These are phyloP conservation scores for Suillus subalutaceus DNA, from an alignment of 768 basidiomycete genomes.

Conservation along the genomic window DNA sequence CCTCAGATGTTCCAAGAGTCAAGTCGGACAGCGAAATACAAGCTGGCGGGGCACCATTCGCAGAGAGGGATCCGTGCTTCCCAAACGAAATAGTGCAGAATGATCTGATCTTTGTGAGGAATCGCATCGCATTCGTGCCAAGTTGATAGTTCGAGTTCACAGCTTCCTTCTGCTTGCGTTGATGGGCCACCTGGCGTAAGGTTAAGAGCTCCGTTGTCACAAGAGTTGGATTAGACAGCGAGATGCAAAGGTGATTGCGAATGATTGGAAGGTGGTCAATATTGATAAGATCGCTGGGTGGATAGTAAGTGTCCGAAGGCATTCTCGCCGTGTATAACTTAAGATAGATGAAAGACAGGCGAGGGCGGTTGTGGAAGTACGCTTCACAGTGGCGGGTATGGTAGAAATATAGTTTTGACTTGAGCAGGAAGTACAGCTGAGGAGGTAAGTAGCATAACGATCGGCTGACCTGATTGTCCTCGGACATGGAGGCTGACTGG, in stretches of 20 bases:
- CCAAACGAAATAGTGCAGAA: not conserved
- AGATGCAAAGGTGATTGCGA: conserved; percentile 22
- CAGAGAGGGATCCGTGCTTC: not conserved
- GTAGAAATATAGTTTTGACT: not conserved
- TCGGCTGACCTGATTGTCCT: not conserved
- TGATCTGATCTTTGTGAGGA: not conserved
- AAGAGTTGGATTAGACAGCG: conserved; percentile 27
- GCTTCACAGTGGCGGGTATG: not conserved
- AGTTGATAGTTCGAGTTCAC: not conserved
- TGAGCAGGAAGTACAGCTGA: not conserved
- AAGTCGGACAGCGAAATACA: conserved; percentile 5
- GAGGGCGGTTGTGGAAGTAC: no score
- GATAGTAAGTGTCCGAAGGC: conserved; percentile 15
- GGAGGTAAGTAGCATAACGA: not conserved
- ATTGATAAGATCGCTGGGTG: conserved; percentile 17
- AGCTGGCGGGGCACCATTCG: not conserved
- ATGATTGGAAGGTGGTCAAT: conserved; percentile 15
- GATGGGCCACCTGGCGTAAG: conserved; percentile 7
- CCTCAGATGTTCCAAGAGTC: conserved; percentile 24
- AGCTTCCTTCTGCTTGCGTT: not conserved
- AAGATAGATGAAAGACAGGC: conserved; percentile 4
- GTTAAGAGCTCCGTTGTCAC: conserved; percentile 20
- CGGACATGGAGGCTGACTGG: not conserved
- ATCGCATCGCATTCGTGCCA: not conserved
- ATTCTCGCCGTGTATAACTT: not conserved